Percentiles rank a stretch among this genome's conserved stretches.
Conservation (phyloP, 306 rosid genomes). For the Sphenostylis stenocarpa region DNA sequence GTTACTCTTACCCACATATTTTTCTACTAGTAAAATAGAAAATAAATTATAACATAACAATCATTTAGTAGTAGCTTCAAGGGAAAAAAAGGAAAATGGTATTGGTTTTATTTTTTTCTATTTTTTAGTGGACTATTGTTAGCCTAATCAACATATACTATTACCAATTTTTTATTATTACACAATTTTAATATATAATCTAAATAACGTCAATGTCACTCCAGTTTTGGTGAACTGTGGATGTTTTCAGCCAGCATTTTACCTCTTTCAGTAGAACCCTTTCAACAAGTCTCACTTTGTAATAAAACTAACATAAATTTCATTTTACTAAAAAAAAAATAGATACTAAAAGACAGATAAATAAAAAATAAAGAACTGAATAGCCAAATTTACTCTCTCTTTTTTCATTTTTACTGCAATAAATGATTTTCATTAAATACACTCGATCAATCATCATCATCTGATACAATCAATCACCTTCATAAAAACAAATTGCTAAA, state of each 20-base stretch:
- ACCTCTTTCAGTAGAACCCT: background rate
- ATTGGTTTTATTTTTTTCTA: too few species aligned
- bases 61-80: too few species aligned
- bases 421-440: background rate
- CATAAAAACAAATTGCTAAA: background rate
- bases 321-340: background rate
- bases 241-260: background rate
- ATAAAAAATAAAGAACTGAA: background rate
- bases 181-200: background rate
- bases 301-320: background rate
- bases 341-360: too few species aligned
- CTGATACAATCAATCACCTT: background rate
- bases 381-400: background rate
- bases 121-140: too few species aligned
- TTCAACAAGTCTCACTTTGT: background rate
- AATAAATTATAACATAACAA: too few species aligned
- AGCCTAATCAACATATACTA: too few species aligned
- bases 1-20: too few species aligned
- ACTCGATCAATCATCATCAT: background rate
- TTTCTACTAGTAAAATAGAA: too few species aligned
- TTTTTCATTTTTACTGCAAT: background rate
- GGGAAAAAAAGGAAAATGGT: too few species aligned
- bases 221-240: too few species aligned
- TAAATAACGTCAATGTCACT: background rate
- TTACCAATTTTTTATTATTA: background rate